Base-by-base conservation (phyloP, 176 grass and related monocot species). In the Aegilops sharonensis region DNA sequence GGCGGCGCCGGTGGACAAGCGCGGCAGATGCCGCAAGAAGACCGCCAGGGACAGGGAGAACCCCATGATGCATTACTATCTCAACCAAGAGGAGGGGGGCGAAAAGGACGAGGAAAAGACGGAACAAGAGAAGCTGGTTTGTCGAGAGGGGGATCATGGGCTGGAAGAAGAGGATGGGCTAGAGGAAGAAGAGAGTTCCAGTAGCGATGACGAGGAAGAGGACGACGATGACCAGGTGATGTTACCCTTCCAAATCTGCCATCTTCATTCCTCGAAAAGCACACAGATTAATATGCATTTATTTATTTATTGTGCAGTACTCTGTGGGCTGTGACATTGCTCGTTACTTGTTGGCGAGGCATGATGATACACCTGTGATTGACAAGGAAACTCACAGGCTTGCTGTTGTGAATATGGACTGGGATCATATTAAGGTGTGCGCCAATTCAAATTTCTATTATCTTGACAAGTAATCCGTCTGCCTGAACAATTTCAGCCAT, bases 11-110 rank as follows among this genome's bases (percentile, higher is more conserved):
- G 48, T 52, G 48, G 48, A 52, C 48, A 52, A 52, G 48, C 48
- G 48, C 48, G 14, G 89, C 42, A 93, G 79, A 80, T 64, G 69
- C 21, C 90, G 86, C 61, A 90, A 89, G 89, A 92, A 64, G 54
- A 62, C 65, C 1, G 72, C 54, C 42, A 52, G 48, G 45, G 45
- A 48, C 42, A 50, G 47, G 47, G 47, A 50, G 48, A 52, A 17
- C 14, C 90, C 93, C 47, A 79, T 93, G 76, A 68, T 91, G 36
- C 79, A 93, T 11, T 94, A 98, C 78, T 93, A 92, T 80, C 91
- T 95, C 70, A 88, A 1, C 68, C 87, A 87, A 65, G 87, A 98
- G 8, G 79, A 89, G 6, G 66, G 78, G 48, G 85, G 39, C 25
- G 27, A 87, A 18, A 72, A 54, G 12, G 50, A 14, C 9, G 59